Evolutionary conservation across 2,329 filamentous ascomycete genomes (phyloP).

Genomic region (Sphaerulina populicola): DNA sequence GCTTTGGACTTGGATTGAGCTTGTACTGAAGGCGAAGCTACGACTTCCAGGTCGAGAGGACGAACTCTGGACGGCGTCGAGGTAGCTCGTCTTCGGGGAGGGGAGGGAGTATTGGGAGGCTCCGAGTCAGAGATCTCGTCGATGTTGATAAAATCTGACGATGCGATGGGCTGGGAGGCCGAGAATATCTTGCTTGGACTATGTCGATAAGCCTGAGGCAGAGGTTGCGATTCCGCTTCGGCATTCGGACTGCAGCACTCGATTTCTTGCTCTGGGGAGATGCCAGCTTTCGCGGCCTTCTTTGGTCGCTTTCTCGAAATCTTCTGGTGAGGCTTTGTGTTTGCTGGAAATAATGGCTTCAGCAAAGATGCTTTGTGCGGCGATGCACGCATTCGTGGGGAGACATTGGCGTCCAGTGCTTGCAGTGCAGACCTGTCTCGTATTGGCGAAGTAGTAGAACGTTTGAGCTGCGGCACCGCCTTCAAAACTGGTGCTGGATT

Average conservation of each 20-base stretch:
- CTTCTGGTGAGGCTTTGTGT: not conserved
- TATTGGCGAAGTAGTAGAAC: conserved; percentile 15
- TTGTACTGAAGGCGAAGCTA: conserved; percentile 11
- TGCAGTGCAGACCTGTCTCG: conserved; percentile 20
- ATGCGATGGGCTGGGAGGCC: conserved; percentile 17
- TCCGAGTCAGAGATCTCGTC: conserved; percentile 33
- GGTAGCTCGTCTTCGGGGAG: conserved; percentile 26
- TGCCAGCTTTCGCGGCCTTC: conserved; percentile 10
- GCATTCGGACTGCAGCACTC: not conserved
- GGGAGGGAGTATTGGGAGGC: conserved; percentile 26
- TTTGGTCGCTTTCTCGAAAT: conserved; percentile 22
- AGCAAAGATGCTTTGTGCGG: conserved; percentile 5
- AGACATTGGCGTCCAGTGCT: conserved; percentile 24
- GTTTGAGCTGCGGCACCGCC: not conserved
- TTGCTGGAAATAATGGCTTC: not conserved
- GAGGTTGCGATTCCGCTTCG: not conserved
- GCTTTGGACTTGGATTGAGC: conserved; percentile 1
- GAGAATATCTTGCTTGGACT: conserved; percentile 4
- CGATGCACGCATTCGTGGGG: conserved; percentile 8
- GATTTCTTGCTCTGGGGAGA: conserved; percentile 4
- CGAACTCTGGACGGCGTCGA: conserved; percentile 20
- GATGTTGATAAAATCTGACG: conserved; percentile 22
- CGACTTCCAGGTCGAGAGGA: conserved; percentile 19
- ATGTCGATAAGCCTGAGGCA: not conserved
- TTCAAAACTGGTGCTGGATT: not conserved